A percentile compares a stretch with the other conserved stretches of the same genome.
Conservation (phyloP, 192 early-diverging fungal genomes). For the Rhizoclosmatium sp. region DNA sequence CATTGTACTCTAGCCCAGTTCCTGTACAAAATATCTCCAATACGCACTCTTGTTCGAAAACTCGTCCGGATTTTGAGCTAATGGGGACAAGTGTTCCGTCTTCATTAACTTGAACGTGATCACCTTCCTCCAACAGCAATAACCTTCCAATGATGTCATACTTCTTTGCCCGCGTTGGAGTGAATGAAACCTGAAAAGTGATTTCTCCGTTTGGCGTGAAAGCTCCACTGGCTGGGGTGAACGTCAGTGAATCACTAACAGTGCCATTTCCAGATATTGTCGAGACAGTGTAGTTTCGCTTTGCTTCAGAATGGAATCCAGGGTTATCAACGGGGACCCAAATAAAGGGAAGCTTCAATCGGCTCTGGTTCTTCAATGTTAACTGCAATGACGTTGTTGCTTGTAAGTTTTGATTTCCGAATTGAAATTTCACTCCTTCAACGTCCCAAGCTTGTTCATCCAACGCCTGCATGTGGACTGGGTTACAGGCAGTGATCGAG, state of each 20-base stretch:
- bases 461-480: constrained; percentile 8
- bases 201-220: constrained; percentile 43
- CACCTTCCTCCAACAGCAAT: constrained; percentile 41
- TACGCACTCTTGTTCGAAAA: constrained; percentile 20
- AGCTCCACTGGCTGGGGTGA: constrained; percentile 43
- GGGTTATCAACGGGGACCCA: constrained; percentile 49
- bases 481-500: constrained; percentile 20
- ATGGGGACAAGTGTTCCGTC: background rate
- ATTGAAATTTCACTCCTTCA: constrained; percentile 22
- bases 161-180: constrained; percentile 30
- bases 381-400: constrained; percentile 41
- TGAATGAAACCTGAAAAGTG: constrained; percentile 51
- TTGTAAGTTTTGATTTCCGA: constrained; percentile 49
- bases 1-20: constrained; percentile 36
- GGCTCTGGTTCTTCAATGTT: constrained; percentile 46
- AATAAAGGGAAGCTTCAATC: constrained; percentile 45
- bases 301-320: background rate
- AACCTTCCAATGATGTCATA: constrained; percentile 52
- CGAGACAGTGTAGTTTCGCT: constrained; percentile 14
- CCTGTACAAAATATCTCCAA: constrained; percentile 47
- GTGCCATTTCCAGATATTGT: background rate
- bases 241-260: constrained; percentile 32
- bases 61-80: background rate
- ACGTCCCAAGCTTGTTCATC: constrained; percentile 14
- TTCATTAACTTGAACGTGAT: constrained; percentile 2